Evolutionary conservation across 2,329 filamentous ascomycete species (phyloP).

Genomic region (Botrytis byssoidea): DNA sequence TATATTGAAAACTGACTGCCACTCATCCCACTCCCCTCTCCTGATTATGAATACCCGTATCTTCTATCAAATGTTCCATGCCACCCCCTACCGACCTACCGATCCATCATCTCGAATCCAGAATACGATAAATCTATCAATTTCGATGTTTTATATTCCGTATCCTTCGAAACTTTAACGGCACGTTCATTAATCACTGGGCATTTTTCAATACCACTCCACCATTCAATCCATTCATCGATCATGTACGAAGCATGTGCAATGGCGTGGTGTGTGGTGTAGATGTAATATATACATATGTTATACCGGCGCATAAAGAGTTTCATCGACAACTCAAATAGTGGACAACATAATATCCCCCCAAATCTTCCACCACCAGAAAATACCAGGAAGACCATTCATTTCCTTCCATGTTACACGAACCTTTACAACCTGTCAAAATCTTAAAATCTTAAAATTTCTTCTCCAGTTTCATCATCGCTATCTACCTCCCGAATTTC

Average conservation of each 20-base stretch:
- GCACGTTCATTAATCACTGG: background rate
- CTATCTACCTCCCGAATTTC: background rate
- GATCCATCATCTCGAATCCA: background rate
- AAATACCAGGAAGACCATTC: background rate
- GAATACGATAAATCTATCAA: background rate
- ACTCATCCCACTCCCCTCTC: background rate
- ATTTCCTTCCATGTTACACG: background rate
- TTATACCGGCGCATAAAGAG: conserved; percentile 14
- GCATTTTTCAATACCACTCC: background rate
- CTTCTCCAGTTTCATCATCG: background rate
- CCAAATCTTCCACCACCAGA: background rate
- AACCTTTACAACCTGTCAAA: background rate
- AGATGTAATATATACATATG: background rate
- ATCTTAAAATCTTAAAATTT: background rate
- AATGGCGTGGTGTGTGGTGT: background rate
- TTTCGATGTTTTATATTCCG: background rate
- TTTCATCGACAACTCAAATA: conserved; percentile 12
- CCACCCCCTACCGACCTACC: background rate
- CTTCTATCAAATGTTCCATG: conserved; percentile 11
- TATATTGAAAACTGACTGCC: background rate
- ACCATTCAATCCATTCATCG: background rate
- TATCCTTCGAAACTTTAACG: background rate
- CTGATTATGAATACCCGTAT: background rate
- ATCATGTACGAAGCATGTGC: background rate
- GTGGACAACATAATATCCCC: background rate